Base-by-base conservation (phyloP, 352 stramenopile genomes). In the Globisporangium ultimum region DNA sequence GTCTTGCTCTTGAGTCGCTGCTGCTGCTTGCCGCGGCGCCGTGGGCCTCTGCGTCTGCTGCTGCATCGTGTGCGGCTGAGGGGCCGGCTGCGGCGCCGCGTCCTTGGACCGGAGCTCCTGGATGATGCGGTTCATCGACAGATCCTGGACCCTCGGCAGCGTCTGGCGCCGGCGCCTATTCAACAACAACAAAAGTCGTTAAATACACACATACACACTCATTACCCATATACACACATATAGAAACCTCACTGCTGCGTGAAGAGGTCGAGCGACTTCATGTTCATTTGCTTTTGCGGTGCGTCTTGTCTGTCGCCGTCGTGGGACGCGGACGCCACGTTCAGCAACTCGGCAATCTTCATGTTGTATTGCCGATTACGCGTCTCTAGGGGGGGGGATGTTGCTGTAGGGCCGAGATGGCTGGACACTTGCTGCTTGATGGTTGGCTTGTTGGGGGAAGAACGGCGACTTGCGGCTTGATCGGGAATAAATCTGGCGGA, bases 41-140 rank as follows among this genome's bases (percentile, higher is more conserved):
- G 24, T 32, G 24, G 24, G 24, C 24, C 2, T 46, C 20, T 18
- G 22, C 34, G 49, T 45, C 32, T 18, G 22, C 4, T 17, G 1
- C 22, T 2, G 54, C n/a, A 22, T n/a, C n/a, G n/a, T n/a, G n/a
- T n/a, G 22, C 53, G 63, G 40, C 21, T 45, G 22, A 28, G 47
- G 45, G 7, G 8, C 3, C 18, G 36, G 34, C n/a, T 53, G 15
- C 22, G 36, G 41, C 48, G 53, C 34, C 62, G 70, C 3, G 40
- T 42, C 13, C 34, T 43, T 32, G 0, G 53, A 36, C 8, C 62
- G 34, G 12, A 84, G 53, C 49, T 77, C 72, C 38, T 79, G 62
- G 41, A 84, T 74, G 61, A 84, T 81, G 11, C 72, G 62, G 65
- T 57, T 74, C 72, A 84, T 76, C 24, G 75, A 84, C 11, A 84